Conservation (phyloP, 2,329 filamentous ascomycete species). For the Phaeosphaeria sp. region DNA sequence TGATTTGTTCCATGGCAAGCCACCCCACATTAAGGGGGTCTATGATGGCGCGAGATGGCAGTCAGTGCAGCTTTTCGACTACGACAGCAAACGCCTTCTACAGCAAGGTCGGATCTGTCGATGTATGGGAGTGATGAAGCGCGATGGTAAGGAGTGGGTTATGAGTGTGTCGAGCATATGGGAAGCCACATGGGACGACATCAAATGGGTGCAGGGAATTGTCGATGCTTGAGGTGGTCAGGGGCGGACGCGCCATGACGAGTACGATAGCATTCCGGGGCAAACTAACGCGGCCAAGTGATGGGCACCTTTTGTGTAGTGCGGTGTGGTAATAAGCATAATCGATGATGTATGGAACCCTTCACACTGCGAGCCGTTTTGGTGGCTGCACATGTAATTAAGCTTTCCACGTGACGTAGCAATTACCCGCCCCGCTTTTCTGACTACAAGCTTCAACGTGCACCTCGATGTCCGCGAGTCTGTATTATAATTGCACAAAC, state of each 20-base stretch:
- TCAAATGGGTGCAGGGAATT: conserved; percentile 59
- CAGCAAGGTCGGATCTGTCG: conserved; percentile 53
- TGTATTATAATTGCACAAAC: conserved; percentile 11
- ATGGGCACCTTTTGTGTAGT: not conserved
- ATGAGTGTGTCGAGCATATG: conserved; percentile 59
- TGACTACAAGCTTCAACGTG: conserved; percentile 17
- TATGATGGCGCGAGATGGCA: conserved; percentile 55
- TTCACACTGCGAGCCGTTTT: not conserved
- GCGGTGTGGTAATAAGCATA: not conserved
- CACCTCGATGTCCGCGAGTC: conserved; percentile 1
- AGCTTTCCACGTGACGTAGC: conserved; percentile 24
- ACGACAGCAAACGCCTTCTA: conserved; percentile 55
- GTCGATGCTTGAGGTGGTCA: conserved; percentile 16
- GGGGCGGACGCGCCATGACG: not conserved
- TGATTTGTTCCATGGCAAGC: conserved; percentile 66
- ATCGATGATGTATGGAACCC: not conserved
- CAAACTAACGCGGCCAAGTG: not conserved
- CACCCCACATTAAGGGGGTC: conserved; percentile 60
- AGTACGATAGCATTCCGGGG: not conserved
- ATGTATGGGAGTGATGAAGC: conserved; percentile 58
- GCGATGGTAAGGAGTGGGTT: conserved; percentile 52
- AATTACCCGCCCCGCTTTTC: conserved; percentile 35
- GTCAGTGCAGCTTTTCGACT: conserved; percentile 53
- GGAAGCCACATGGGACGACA: conserved; percentile 61
- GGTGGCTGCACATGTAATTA: not conserved